A percentile compares a stretch with the other conserved stretches of the same genome.
phyloP scores from a whole-genome alignment of 2,329 filamentous ascomycete genomes.

The Pyricularia pennisetigena region DNA sequence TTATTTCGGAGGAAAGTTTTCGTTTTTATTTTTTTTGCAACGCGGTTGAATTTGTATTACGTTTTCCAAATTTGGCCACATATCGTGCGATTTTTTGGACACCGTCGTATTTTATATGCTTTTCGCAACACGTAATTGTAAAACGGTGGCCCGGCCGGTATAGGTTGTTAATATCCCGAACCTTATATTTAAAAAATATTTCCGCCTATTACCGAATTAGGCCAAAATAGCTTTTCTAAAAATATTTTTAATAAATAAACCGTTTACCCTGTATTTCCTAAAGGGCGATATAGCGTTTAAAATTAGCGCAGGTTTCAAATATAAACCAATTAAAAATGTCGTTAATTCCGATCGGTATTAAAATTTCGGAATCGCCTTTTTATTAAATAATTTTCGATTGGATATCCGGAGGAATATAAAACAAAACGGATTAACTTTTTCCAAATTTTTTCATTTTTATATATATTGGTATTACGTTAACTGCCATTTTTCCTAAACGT shows the following conservation, averaged over 20 bases:
- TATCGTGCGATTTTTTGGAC: constrained; percentile 1
- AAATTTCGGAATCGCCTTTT: constrained; percentile 16
- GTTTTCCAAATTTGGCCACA: constrained; percentile 3
- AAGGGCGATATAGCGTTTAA: constrained; percentile 38
- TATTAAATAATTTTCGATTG: constrained; percentile 34
- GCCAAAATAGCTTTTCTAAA: constrained; percentile 18
- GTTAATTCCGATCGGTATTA: constrained; percentile 33
- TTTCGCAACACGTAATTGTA: not conserved
- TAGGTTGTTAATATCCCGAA: constrained; percentile 36
- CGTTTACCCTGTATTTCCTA: constrained; percentile 52
- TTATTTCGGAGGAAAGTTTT: constrained; percentile 54
- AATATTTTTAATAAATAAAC: constrained; percentile 28
- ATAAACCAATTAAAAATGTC: constrained; percentile 54
- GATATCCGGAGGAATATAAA: constrained; percentile 51
- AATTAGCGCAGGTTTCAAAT: constrained; percentile 32
- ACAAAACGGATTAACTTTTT: constrained; percentile 53
- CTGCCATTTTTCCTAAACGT: too few relatives aligned
- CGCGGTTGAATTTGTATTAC: constrained; percentile 10
- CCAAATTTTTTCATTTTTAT: constrained; percentile 65
- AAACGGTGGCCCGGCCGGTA: constrained; percentile 31
- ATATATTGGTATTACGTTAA: constrained; percentile 36
- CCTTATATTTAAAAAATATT: constrained; percentile 42
- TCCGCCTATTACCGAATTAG: constrained; percentile 19
- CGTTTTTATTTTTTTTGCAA: constrained; percentile 56
- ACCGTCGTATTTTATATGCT: not conserved